Evolutionary conservation across 1,284 basidiomycete genomes (phyloP), one percentile per base, ranked within the genome.

Genomic region (Laetiporus sulphureus): DNA sequence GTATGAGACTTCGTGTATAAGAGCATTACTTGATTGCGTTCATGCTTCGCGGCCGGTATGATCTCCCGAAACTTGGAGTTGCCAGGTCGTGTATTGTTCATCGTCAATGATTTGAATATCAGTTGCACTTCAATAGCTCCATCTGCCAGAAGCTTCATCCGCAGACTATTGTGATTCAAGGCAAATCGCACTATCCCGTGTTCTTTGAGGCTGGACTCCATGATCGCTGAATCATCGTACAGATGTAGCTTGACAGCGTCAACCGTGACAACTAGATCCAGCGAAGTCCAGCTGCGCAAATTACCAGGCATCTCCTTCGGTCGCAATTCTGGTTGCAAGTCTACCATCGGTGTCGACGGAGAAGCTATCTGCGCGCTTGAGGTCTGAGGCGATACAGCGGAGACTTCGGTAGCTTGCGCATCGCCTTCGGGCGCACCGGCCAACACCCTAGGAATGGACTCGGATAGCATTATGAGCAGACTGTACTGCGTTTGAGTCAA

Each of bases 1-100:
- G 79, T 77, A 19, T 77, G 79, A 5, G 91, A 75, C 52, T 76
- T 77, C 3, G 91, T 88, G 61, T 91, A 98, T 43, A 94, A 76
- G 34, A 98, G 63, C 89, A 97, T 97, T 58, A 99, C 87, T 55
- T 95, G 96, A 53, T 97, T 92, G 22, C 92, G 79, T 49, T 88
- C 80, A 57, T 97, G 91, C 47, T 83, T 75, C 22, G 91, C 86
- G 11, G 91, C 84, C 1, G 96, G 96, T 46, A 99, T 89, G 45
- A 99, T 94, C 60, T 99, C 95, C 36, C 95, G 77, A 69, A 95
- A 98, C 56, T 81, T 87, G 15, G 91, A 88, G 42, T 72, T 73
- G 5, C 90, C 89, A 0, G 86, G 76, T 36, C 87, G 74, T 4
- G 86, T 98, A 59, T 95, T 96, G 57, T 77, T 83, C 69, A 97